These are phyloP conservation scores for Plasmodium relictum DNA, from an alignment of 169 alveolate genomes.

Conservation along the genomic window DNA sequence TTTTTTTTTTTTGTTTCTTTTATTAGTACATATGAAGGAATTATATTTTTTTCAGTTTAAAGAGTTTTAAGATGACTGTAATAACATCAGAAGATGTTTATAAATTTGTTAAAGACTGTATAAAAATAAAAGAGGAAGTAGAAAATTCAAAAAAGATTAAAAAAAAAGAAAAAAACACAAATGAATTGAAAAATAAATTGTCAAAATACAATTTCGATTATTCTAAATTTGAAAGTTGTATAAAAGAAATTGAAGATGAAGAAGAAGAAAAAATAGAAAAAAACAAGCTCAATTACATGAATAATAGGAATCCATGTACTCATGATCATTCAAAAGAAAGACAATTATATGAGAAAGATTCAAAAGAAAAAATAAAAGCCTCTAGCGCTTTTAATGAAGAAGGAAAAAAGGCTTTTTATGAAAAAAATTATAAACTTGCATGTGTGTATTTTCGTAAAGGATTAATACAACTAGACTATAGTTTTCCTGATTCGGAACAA, in stretches of 20 bases:
- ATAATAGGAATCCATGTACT: constrained; percentile 47
- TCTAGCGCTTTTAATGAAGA: constrained; percentile 66
- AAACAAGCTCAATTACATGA: constrained; percentile 17
- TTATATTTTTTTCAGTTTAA: not conserved
- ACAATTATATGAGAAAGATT: constrained; percentile 67
- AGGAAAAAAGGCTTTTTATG: constrained; percentile 70
- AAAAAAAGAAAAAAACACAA: constrained; percentile 8
- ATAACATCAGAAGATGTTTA: constrained; percentile 71
- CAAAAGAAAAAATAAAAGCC: constrained; percentile 69
- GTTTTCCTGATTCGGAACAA: constrained; percentile 49
- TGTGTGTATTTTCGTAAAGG: constrained; percentile 75
- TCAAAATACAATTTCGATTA: constrained; percentile 59
- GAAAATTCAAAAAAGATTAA: constrained; percentile 17
- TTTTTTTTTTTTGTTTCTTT: not conserved
- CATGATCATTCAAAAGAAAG: constrained; percentile 78
- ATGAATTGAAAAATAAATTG: constrained; percentile 1
- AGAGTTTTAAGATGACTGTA: constrained; percentile 36
- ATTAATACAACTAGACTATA: constrained; percentile 71
- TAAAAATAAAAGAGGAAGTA: constrained; percentile 75
- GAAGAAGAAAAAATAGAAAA: constrained; percentile 53
- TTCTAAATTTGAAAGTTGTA: constrained; percentile 64
- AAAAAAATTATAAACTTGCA: constrained; percentile 75
- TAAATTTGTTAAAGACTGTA: constrained; percentile 67
- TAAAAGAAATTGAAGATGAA: constrained; percentile 62
- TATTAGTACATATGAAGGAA: not conserved